Base-by-base conservation (phyloP, 1,139 yeast species). In the Debaryomycetaceae sp. region DNA sequence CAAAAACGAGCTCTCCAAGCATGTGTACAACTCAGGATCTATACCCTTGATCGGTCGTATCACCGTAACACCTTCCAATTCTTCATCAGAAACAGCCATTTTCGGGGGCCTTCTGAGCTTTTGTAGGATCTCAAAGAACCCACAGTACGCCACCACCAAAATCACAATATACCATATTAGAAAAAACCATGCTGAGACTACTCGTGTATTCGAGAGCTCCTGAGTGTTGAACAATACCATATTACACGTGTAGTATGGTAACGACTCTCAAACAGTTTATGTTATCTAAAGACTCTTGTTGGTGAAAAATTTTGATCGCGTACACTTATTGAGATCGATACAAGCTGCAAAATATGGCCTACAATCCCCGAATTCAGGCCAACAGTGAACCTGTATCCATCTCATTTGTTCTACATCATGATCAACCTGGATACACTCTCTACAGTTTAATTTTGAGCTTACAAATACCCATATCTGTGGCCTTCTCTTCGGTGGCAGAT, bases 31-130 rank as follows among this genome's bases (percentile, higher is more conserved):
- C 49, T 83, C 92, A 0, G 91, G 78, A 56, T 88, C 97, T 18
- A 87, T 67, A 5, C 96, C 96, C 53, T 87, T 86, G 40, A 89
- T 70, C 0, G 97, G 97, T 28, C 96, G 67, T 36, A 88, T 59
- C 33, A 89, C 86, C 1, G 92, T 79, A 6, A 89, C 96, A 3
- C 94, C 89, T 51, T 78, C 85, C 8, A 62, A 48, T 9, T 49
- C 50, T 1, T 43, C 45, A 6, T 51, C 51, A 9, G 49, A 44
- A 37, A 36, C 36, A 17, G 28, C 8, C n/a, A 48, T 44, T 5
- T 37, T 41, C 16, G 63, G 62, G 24, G 66, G 61, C 7, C 36
- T 30, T 11, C 49, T 55, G 53, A 77, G 77, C 44, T 65, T 67
- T 31, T 49, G 42, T 37, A 66, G 31, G 15, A 79, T 70, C 51